These are phyloP conservation scores for Sicyos baderoa DNA, from an alignment of 306 rosid genomes.

Conservation along the genomic window DNA sequence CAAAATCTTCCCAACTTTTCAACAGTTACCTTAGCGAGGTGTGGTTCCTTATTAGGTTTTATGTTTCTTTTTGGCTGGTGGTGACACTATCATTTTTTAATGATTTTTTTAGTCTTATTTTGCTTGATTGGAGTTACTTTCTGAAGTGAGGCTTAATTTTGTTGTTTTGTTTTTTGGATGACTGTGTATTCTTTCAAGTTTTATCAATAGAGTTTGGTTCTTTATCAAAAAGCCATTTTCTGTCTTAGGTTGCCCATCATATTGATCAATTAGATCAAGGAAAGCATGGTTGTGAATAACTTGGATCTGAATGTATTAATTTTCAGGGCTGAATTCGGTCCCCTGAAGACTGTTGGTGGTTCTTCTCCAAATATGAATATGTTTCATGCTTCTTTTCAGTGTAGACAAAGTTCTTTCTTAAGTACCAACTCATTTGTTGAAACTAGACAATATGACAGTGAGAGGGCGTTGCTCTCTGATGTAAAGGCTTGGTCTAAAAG, in stretches of 20 bases:
- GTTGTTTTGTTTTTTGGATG: too few species aligned
- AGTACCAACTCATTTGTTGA: slow-evolving; percentile 29
- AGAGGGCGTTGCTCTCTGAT: slow-evolving; percentile 8
- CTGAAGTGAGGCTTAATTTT: too few species aligned
- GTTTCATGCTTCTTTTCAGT: slow-evolving; percentile 27
- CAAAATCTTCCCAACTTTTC: too few species aligned
- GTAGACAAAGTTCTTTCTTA: slow-evolving; percentile 31
- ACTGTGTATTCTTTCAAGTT: too few species aligned
- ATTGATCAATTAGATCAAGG: not conserved
- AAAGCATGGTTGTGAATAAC: not conserved
- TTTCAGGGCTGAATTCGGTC: slow-evolving; percentile 40
- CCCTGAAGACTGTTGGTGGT: slow-evolving; percentile 27
- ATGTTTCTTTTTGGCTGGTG: too few species aligned
- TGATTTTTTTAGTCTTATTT: too few species aligned
- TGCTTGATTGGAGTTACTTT: too few species aligned
- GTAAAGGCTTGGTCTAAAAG: not conserved
- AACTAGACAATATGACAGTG: slow-evolving; percentile 13
- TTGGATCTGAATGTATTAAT: slow-evolving; percentile 23
- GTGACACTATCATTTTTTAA: too few species aligned
- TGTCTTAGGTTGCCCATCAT: not conserved
- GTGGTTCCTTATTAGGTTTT: too few species aligned
- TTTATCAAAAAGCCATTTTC: not conserved
- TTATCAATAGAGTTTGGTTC: too few species aligned
- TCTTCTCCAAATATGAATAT: slow-evolving; percentile 20
- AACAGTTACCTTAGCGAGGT: too few species aligned